These are phyloP conservation scores for Lichtheimia hyalospora DNA, from an alignment of 371 early-diverging fungal species.

Conservation along the genomic window DNA sequence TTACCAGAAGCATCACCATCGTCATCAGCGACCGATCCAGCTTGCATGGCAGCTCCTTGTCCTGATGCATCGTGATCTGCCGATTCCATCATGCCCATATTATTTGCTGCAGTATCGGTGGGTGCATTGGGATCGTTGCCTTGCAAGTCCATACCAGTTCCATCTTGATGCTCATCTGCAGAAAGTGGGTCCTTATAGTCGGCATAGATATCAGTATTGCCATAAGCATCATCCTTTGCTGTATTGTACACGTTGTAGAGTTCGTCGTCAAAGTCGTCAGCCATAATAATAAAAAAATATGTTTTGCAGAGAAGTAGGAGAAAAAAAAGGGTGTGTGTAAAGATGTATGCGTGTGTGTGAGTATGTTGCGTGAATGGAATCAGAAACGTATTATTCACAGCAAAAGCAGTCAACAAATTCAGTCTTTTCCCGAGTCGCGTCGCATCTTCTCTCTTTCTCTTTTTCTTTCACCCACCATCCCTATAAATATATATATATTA, in stretches of 20 bases:
- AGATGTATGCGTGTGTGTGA: too few species aligned
- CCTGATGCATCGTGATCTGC: background rate
- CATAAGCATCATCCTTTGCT: conserved; percentile 25
- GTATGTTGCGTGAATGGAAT: too few species aligned
- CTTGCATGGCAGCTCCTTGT: background rate
- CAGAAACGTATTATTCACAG: too few species aligned
- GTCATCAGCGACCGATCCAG: conserved; percentile 5
- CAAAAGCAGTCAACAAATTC: too few species aligned
- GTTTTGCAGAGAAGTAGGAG: background rate
- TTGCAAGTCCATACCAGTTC: background rate
- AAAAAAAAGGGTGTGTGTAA: background rate
- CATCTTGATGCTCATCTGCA: conserved; percentile 2
- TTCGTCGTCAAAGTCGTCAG: conserved; percentile 41
- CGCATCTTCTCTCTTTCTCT: too few species aligned
- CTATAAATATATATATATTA: too few species aligned
- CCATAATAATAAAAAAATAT: background rate
- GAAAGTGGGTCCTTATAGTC: conserved; percentile 23
- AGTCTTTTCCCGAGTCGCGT: too few species aligned
- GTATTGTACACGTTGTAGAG: conserved; percentile 41
- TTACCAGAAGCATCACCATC: background rate
- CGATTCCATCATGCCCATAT: background rate
- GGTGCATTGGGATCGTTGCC: background rate
- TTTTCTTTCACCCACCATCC: too few species aligned
- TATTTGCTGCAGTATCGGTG: background rate
- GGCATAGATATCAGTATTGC: conserved; percentile 28